Conservation (phyloP, 2,329 filamentous ascomycete genomes). For the Penicillium sp. region DNA sequence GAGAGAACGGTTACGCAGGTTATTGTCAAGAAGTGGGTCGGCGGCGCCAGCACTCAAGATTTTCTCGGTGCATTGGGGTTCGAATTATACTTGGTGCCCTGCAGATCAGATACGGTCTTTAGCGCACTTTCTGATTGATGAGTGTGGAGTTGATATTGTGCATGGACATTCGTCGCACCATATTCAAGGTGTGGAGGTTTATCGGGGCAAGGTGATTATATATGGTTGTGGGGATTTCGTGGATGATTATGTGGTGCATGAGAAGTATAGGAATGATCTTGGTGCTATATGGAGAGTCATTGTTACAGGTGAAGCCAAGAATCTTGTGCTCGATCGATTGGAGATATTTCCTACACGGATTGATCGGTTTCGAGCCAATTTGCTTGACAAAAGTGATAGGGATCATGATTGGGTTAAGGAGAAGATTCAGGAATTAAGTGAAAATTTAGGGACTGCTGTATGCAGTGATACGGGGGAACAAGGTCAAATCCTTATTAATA, state of each 20-base stretch:
- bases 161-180: constrained; percentile 46
- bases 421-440: constrained; percentile 29
- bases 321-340: constrained; percentile 26
- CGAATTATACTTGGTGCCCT: constrained; percentile 42
- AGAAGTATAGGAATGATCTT: constrained; percentile 40
- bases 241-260: constrained; percentile 42
- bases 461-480: constrained; percentile 25
- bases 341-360: constrained; percentile 40
- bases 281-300: constrained; percentile 41
- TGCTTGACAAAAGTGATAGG: constrained; percentile 28
- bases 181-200: constrained; percentile 42
- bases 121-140: constrained; percentile 43
- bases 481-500: constrained; percentile 32
- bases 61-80: constrained; percentile 43
- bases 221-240: constrained; percentile 47
- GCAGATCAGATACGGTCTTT: constrained; percentile 30
- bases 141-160: constrained; percentile 43
- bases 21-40: background rate
- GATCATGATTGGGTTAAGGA: constrained; percentile 35
- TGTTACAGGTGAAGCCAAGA: constrained; percentile 16
- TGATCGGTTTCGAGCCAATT: constrained; percentile 32
- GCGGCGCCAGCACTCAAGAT: constrained; percentile 31
- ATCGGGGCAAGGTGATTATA: constrained; percentile 37
- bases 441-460: constrained; percentile 29
- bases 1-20: background rate